These are phyloP conservation scores for Fusarium siculi DNA, from an alignment of 2,329 filamentous ascomycete genomes.

Conservation along the genomic window DNA sequence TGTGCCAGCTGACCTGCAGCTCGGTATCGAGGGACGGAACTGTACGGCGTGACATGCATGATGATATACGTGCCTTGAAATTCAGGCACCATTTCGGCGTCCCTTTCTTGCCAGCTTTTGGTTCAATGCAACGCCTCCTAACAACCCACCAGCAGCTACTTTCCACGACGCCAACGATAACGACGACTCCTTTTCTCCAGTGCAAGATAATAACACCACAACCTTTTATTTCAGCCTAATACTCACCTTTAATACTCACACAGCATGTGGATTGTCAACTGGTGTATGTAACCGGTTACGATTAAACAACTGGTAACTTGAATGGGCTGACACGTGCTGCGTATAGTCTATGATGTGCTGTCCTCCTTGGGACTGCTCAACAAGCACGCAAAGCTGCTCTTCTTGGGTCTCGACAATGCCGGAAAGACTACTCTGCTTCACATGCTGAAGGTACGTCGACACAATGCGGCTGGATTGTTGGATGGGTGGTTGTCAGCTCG, in stretches of 20 bases:
- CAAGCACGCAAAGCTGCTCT: constrained; percentile 95
- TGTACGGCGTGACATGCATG: constrained; percentile 36
- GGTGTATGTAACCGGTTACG: constrained; percentile 73
- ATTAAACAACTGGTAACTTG: constrained; percentile 11
- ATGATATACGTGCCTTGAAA: constrained; percentile 37
- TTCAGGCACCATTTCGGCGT: constrained; percentile 36
- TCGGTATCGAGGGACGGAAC: constrained; percentile 5
- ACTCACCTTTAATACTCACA: constrained; percentile 37
- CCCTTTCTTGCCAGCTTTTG: constrained; percentile 48
- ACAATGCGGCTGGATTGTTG: background rate
- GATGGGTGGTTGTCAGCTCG: background rate
- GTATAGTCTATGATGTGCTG: constrained; percentile 83
- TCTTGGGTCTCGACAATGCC: constrained; percentile 92
- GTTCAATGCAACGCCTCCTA: constrained; percentile 34
- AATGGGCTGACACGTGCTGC: constrained; percentile 49
- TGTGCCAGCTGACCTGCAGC: constrained; percentile 25
- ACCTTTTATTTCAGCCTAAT: constrained; percentile 35
- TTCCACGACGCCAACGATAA: constrained; percentile 42
- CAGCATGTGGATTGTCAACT: constrained; percentile 93
- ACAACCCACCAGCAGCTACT: constrained; percentile 32
- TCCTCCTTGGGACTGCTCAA: constrained; percentile 88
- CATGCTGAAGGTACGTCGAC: constrained; percentile 84
- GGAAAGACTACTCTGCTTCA: constrained; percentile 94
- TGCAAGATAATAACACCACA: constrained; percentile 24
- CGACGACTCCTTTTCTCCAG: constrained; percentile 28